Evolutionary conservation across 2,329 filamentous ascomycete species (phyloP), one percentile per base, ranked within the genome.

Genomic region (Colletotrichum chrysophilum): DNA sequence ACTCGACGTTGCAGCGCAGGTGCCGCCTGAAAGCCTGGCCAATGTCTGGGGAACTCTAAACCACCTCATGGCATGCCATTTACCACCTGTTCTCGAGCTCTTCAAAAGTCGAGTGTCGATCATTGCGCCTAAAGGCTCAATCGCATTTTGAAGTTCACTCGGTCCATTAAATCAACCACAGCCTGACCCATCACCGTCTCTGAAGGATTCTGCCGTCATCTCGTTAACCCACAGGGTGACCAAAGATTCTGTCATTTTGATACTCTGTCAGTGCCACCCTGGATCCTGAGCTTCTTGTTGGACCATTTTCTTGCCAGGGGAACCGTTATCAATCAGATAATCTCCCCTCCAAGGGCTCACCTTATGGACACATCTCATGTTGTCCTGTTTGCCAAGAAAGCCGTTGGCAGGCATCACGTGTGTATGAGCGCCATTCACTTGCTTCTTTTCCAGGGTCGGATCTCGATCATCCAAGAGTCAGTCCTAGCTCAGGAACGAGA

Each of bases 241-340:
- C 55, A 43, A 26, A 24, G 30, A 26, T 26, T 56, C 28, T 14
- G 16, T 12, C 24, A 38, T 58, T 62, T 66, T 71, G 61, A 24
- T 61, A 24, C 26, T 48, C 18, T 65, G 66, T 70, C 61, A n/a
- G 52, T 52, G 36, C 67, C 28, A 61, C 36, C 71, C 48, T 30
- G 65, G 38, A 24, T 69, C 5, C 34, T 26, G n/a, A n/a, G 36
- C 32, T 52, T 70, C 30, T 65, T 38, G n/a, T 52, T 65, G 24
- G 56, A 62, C n/a, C 38, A 14, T 28, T 26, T 48, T 36, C 30
- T 43, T 14, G 60, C 58, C 67, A 48, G 24, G 32, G 24, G 38
- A 70, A 4, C 28, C 13, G 5, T 71, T 71, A 71, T 74, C 72
- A 74, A 74, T 74, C 72, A 60, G 67, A 74, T 74, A 66, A 71